A percentile compares a stretch with the other conserved stretches of the same genome.
Conservation (phyloP, 129 eudicot species). For the Ambrosia trifida region DNA sequence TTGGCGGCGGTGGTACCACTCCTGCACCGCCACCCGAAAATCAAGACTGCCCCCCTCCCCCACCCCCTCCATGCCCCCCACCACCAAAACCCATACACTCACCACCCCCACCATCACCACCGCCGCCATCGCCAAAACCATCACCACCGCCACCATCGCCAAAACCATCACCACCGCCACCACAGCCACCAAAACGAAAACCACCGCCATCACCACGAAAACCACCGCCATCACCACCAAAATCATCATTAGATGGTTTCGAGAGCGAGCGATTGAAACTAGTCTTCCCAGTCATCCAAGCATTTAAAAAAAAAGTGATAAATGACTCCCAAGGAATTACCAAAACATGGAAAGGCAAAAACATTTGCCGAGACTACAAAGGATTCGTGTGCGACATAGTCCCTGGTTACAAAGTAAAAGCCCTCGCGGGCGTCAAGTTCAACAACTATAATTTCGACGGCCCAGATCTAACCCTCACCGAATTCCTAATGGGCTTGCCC, state of each 20-base stretch:
- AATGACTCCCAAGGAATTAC: slow-evolving; percentile 40
- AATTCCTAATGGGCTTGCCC: slow-evolving; percentile 27
- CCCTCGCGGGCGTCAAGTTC: slow-evolving; percentile 44
- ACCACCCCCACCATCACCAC: background rate
- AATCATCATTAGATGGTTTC: background rate
- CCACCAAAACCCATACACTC: background rate
- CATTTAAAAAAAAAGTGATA: slow-evolving; percentile 31
- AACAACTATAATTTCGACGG: slow-evolving; percentile 38
- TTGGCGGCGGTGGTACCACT: slow-evolving; percentile 35
- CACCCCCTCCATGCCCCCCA: slow-evolving; percentile 19
- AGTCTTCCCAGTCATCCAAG: slow-evolving; percentile 33
- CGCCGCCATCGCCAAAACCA: background rate
- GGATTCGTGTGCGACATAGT: slow-evolving; percentile 44
- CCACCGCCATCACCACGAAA: slow-evolving; percentile 10
- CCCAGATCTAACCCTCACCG: slow-evolving; percentile 21
- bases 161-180: background rate
- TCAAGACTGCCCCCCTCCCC: background rate
- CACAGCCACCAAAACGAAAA: slow-evolving; percentile 3
- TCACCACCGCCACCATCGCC: background rate
- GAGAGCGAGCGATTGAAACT: slow-evolving; percentile 23
- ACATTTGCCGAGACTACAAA: slow-evolving; percentile 40
- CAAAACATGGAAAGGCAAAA: slow-evolving; percentile 40
- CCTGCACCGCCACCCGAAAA: background rate
- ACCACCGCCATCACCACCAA: background rate
- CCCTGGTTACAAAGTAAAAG: slow-evolving; percentile 9